Percentiles rank a stretch among this genome's conserved stretches.
Evolutionary conservation across 768 basidiomycete species (phyloP).

Genomic region (Hemileccinum impolitum): DNA sequence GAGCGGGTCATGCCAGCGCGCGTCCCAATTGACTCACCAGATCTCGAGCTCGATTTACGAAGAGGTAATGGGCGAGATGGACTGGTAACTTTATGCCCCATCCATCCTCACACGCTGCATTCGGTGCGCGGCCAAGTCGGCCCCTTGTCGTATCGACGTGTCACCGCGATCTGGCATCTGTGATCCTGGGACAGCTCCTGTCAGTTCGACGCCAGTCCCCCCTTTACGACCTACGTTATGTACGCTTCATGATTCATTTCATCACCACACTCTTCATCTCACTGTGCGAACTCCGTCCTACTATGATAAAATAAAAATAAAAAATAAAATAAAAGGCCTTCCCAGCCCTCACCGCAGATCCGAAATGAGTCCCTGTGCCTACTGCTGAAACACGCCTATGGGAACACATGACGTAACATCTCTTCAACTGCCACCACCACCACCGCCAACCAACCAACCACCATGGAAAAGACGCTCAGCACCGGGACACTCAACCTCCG

Average conservation of each 20-base stretch:
- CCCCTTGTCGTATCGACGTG: constrained; percentile 6
- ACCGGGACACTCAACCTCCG: constrained; percentile 60
- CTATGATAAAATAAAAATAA: no score
- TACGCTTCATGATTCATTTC: neutral
- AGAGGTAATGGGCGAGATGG: no score
- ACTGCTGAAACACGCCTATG: no score
- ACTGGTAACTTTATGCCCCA: constrained; percentile 25
- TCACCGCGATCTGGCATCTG: constrained; percentile 18
- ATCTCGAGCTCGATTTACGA: no score
- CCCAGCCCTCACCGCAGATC: no score
- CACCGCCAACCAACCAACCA: constrained; percentile 12
- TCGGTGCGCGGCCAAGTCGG: constrained; percentile 20
- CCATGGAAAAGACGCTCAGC: constrained; percentile 50
- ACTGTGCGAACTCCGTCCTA: no score
- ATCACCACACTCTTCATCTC: no score
- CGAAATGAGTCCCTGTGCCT: no score
- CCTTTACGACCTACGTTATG: neutral
- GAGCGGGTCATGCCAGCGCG: no score
- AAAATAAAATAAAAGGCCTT: no score
- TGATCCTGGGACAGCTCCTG: constrained; percentile 27
- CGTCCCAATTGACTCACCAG: no score
- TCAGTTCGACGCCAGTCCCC: no score
- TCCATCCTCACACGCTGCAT: neutral
- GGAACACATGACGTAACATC: neutral
- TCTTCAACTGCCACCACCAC: neutral